These are phyloP conservation scores for Flaveria ramosissima DNA, from an alignment of 129 eudicot genomes.

Conservation along the genomic window DNA sequence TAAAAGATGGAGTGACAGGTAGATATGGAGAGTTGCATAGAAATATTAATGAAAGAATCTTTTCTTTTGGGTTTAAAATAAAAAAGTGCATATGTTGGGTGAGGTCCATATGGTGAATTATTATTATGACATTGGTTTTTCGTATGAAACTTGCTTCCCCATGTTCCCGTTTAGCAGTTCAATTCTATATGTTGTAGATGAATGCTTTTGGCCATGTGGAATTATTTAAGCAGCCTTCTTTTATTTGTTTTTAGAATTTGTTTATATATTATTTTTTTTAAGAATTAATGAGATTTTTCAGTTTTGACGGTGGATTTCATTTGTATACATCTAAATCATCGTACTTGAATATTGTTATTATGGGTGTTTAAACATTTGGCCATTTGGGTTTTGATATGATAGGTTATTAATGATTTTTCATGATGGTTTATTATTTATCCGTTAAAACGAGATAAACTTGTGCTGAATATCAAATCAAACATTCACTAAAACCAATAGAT, in stretches of 20 bases:
- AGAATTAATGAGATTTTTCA: background rate
- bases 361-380: no score
- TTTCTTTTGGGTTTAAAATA: conserved; percentile 17
- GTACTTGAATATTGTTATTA: background rate
- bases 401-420: no score
- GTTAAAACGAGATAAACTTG: no score
- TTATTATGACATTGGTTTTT: conserved; percentile 17
- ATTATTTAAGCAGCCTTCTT: background rate
- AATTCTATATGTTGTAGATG: conserved; percentile 12
- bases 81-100: conserved; percentile 9
- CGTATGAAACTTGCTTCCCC: conserved; percentile 23
- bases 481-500: no score
- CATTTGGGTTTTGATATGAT: no score
- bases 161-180: conserved; percentile 35
- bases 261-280: background rate
- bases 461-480: no score
- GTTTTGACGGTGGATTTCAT: background rate
- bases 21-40: conserved; percentile 16
- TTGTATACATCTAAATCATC: no score
- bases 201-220: conserved; percentile 22
- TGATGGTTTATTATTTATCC: no score
- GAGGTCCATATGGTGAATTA: conserved; percentile 28
- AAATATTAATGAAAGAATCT: conserved; percentile 28
- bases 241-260: background rate
- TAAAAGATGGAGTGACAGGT: conserved; percentile 16